Base-by-base conservation (phyloP, 2,329 filamentous ascomycete genomes). In the Aspergillus transmontanensis region DNA sequence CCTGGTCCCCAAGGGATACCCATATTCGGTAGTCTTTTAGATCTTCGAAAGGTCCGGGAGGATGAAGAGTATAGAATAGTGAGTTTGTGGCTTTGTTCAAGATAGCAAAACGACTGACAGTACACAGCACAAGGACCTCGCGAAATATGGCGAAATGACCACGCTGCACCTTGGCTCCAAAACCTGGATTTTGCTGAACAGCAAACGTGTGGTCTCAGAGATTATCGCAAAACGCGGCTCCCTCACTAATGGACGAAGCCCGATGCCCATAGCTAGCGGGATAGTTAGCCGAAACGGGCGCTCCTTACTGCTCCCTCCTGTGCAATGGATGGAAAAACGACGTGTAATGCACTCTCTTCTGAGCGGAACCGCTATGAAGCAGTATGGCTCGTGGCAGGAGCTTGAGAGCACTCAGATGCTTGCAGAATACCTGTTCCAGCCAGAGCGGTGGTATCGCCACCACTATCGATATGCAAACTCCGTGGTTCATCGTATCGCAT, bases 141-240 rank as follows among this genome's bases (percentile, higher is more conserved):
- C 34, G 12, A 36, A 6, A 36, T 75, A 73, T 66, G 74, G 73
- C 14, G 74, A 76, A 58, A 76, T 77, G 74, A 69, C 70, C 6
- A 76, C 74, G 0, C 21, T 73, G 0, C 73, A 73, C 28, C 62
- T 76, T 3, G 75, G 75, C 4, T 73, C 72, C 32, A 79, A 78
- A 60, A 81, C 78, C 1, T 81, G 78, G 77, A 70, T 83, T 21
- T 69, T 82, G 19, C 74, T 83, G 6, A 83, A 83, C 65, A 75
- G 66, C 16, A 65, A 73, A 30, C 77, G 80, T 7, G 78, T 81
- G 2, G 75, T 79, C 28, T 69, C 68, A 2, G 77, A 79, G 50
- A 72, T 81, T 41, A 79, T 81, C 39, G 75, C 73, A 48, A 78
- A 78, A 58, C 70, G 74, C 6, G 75, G 74, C 16, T 70, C 59